Evolutionary conservation across 495 filamentous ascomycete genomes (phyloP).

Genomic region (Lepidopterella palustris): DNA sequence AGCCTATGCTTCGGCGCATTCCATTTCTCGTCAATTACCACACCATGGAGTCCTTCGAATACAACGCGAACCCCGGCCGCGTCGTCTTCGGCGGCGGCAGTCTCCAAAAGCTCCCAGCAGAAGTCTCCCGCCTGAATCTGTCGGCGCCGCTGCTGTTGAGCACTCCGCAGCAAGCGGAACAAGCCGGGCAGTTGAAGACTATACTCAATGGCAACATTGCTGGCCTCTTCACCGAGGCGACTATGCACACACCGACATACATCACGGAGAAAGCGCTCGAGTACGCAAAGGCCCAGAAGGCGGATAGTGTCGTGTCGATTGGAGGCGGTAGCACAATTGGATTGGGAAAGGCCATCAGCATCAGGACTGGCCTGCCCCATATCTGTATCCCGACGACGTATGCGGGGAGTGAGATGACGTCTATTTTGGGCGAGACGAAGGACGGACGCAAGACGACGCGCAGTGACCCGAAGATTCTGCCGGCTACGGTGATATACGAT

Average conservation of each 20-base stretch:
- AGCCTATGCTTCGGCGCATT: too few species aligned
- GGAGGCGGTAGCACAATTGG: slow-evolving; percentile 57
- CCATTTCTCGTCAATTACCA: background rate
- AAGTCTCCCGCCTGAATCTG: slow-evolving; percentile 50
- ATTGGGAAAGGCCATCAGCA: slow-evolving; percentile 60
- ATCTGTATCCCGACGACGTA: slow-evolving; percentile 66
- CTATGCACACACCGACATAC: slow-evolving; percentile 62
- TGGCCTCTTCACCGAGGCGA: slow-evolving; percentile 56
- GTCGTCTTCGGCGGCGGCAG: slow-evolving; percentile 60
- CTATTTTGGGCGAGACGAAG: slow-evolving; percentile 60
- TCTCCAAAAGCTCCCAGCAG: slow-evolving; percentile 53
- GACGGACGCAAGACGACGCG: slow-evolving; percentile 58
- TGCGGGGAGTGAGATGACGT: slow-evolving; percentile 64
- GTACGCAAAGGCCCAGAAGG: slow-evolving; percentile 43
- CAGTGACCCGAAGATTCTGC: slow-evolving; percentile 59
- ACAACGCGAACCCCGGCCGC: slow-evolving; percentile 52
- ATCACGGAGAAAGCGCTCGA: slow-evolving; percentile 56
- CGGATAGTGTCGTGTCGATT: slow-evolving; percentile 44
- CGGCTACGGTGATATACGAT: slow-evolving; percentile 63
- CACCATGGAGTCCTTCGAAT: slow-evolving; percentile 57
- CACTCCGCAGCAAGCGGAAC: slow-evolving; percentile 50
- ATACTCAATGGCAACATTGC: slow-evolving; percentile 48
- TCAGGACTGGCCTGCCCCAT: slow-evolving; percentile 57
- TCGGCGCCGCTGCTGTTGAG: slow-evolving; percentile 53
- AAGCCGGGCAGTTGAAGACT: slow-evolving; percentile 45